Base-by-base conservation (phyloP, 2,329 filamentous ascomycete species). In the Cryoendolithus antarcticus region DNA sequence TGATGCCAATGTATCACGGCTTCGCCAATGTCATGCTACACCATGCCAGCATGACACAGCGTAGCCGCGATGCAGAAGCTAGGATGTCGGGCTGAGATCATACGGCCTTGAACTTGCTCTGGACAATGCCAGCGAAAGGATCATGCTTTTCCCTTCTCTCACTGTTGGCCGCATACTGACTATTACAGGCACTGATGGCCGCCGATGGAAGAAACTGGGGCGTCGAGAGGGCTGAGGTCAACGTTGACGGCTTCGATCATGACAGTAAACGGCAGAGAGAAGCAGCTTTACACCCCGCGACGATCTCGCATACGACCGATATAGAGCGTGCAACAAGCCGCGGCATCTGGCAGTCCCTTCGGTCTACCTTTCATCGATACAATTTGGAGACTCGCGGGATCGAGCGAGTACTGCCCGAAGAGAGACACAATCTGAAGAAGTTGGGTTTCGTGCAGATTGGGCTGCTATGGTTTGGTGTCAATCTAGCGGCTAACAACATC, bases 401-500 rank as follows among this genome's bases (percentile, higher is more conserved):
- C 35, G 65, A 75, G 50, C 67, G 74, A 13, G 74, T 78, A 1
- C 62, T 68, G 37, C 59, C 65, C 1, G 56, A 70, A 38, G 71
- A 77, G 49, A 68, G 74, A n/a, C 69, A 74, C 46, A 64, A 66
- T 35, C 52, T 72, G 37, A 61, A 62, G 11, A 62, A 64, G 46
- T 46, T 72, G 11, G 69, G 70, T 24, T 74, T 74, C 51, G 58
- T 68, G 30, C 72, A 77, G 53, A 67, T 72, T 13, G 67, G 66
- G 11, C 56, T 75, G 35, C 58, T 80, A 35, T 80, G 75, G 75
- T 67, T 77, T 44, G 74, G 70, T 6, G 69, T 77, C 54, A 79
- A 80, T 49, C 60, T 78, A 7, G 71, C 72, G 2, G 71, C 75
- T 15, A 77, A 78, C 57, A 78, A 79, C 46, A 69, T 79, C 33